Base-by-base conservation (phyloP, 495 filamentous ascomycete genomes). In the Penicillium mononematosum region DNA sequence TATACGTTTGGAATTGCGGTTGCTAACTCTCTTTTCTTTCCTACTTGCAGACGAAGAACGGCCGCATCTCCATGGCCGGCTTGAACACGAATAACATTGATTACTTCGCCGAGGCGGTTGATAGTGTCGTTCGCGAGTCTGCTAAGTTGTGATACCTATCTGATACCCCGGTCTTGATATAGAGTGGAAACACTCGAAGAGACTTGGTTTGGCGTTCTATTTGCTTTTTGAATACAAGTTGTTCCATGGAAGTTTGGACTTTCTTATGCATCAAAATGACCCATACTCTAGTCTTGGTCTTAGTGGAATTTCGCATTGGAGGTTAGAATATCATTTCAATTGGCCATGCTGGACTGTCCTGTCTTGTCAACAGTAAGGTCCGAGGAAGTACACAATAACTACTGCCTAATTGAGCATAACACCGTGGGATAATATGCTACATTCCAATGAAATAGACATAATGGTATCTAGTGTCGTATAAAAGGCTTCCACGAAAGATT, bases 51-150 rank as follows among this genome's bases (percentile, higher is more conserved):
- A 97, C 95, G 27, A 98, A 97, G 84, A 99, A 99, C 65, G 94
- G 94, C 11, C 85, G 94, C 34, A 96, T 98, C 70, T 92, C 87
- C 51, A 97, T 99, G 90, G 94, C 94, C 2, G 94, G 94, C 2
- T 70, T 98, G 59, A 99, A 98, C 72, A 88, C 88, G 24, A 72
- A 84, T 59, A 99, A 99, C 70, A 77, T 98, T 36, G 91, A 96
- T 41, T 96, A 97, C 72, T 85, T 96, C 58, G 94, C 92, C 19
- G 86, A 87, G 66, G 91, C 92, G 0, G 80, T 98, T 1, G 89
- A 97, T 65, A 89, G 85, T 61, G 88, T 90, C 45, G 91, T 98
- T 5, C 82, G 87, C 52, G 90, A 87, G 73, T 78, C 75, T 20
- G 64, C 65, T 27, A 75, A 62, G 63, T 29, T 50, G 51, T 36